Evolutionary conservation across 768 basidiomycete genomes (phyloP).

Genomic region (Roridomyces roridus): DNA sequence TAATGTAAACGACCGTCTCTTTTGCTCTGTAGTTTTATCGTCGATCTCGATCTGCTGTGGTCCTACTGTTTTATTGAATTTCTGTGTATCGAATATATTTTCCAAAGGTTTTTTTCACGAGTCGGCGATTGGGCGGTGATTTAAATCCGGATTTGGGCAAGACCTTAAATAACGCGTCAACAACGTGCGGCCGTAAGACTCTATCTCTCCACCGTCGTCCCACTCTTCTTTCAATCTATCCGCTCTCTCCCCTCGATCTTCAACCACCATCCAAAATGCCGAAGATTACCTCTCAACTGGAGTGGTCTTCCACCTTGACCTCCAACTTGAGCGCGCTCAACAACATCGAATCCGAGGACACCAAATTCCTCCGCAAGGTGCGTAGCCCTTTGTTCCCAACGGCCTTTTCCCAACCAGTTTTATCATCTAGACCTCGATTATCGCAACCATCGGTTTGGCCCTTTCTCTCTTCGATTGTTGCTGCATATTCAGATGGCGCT

Average conservation of each 20-base stretch:
- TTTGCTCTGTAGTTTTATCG: constrained; percentile 38
- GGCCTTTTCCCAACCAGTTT: constrained; percentile 11
- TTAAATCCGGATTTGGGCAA: no score
- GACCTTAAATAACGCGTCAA: constrained; percentile 6
- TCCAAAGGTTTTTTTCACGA: not conserved
- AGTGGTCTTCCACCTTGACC: constrained; percentile 89
- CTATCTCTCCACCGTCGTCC: constrained; percentile 31
- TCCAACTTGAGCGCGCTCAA: constrained; percentile 78
- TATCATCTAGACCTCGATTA: constrained; percentile 87
- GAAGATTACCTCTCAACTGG: constrained; percentile 79
- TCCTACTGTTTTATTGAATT: constrained; percentile 26
- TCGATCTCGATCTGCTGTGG: constrained; percentile 49
- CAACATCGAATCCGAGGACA: constrained; percentile 74
- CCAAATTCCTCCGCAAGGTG: constrained; percentile 93
- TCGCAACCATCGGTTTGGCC: constrained; percentile 91
- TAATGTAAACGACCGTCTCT: constrained; percentile 58
- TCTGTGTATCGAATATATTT: constrained; percentile 24
- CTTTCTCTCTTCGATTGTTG: constrained; percentile 13
- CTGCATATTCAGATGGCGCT: constrained; percentile 23
- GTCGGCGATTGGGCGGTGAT: not conserved
- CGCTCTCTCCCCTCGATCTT: no score
- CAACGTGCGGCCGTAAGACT: constrained; percentile 16
- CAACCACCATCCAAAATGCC: constrained; percentile 51
- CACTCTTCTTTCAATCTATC: no score
- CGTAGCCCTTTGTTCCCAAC: constrained; percentile 18